A percentile compares a stretch with the other conserved stretches of the same genome.
Evolutionary conservation across 495 filamentous ascomycete species (phyloP).

Genomic region (Aspergillus steynii): DNA sequence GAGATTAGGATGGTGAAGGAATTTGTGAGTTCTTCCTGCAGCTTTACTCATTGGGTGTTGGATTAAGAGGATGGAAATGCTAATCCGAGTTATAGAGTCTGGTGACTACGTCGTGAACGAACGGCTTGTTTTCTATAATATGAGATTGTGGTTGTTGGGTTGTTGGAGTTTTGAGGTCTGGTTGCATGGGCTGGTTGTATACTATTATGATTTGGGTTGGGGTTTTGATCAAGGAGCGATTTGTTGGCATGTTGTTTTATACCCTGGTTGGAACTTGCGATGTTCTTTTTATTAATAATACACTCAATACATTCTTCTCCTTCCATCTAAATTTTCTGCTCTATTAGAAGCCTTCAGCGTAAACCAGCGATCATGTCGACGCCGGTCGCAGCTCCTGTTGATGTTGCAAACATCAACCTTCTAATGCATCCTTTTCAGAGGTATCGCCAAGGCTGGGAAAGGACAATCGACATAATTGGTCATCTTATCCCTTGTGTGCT

Average conservation of each 20-base stretch:
- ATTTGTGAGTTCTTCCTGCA: slow-evolving; percentile 18
- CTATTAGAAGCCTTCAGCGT: no score
- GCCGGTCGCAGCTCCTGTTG: no score
- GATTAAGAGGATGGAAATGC: not conserved
- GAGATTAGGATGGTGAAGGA: slow-evolving; percentile 24
- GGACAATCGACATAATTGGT: no score
- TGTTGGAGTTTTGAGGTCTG: not conserved
- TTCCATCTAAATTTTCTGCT: no score
- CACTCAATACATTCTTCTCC: no score
- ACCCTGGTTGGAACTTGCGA: not conserved
- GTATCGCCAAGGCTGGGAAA: no score
- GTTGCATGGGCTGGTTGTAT: not conserved
- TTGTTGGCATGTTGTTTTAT: not conserved
- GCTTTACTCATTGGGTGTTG: not conserved
- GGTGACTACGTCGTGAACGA: not conserved
- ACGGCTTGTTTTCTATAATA: no score
- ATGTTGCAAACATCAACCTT: no score
- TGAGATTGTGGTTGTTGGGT: not conserved
- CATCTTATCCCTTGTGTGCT: no score
- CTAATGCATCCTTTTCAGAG: no score
- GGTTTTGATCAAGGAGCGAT: not conserved
- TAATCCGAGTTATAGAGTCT: not conserved
- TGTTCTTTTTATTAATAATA: no score
- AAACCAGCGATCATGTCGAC: no score
- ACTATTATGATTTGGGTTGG: not conserved